Conservation (phyloP, 116 monocot genomes). For the Phalaenopsis hybrid region DNA sequence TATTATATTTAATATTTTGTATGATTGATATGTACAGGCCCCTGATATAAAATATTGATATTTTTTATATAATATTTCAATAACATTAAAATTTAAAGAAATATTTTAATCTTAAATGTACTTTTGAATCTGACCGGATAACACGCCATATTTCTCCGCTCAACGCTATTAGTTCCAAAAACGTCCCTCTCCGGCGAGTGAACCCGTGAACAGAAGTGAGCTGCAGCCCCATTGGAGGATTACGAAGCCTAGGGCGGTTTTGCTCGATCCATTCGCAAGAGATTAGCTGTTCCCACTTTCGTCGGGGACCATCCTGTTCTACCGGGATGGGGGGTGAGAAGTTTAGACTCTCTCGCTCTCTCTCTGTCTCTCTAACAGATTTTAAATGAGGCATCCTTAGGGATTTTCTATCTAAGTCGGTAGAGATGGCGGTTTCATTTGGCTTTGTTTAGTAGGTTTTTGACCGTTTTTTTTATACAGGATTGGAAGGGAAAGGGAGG, state of each 20-base stretch:
- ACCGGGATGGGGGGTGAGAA: conserved; percentile 1
- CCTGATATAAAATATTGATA: too few species aligned
- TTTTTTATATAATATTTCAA: too few species aligned
- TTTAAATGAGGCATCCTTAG: too few species aligned
- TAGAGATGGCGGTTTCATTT: not conserved
- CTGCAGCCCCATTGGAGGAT: not conserved
- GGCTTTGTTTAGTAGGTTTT: not conserved
- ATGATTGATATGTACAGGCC: too few species aligned
- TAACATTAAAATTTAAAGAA: too few species aligned
- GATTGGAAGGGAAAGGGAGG: not conserved
- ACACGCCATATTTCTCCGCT: too few species aligned
- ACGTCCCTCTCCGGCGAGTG: too few species aligned
- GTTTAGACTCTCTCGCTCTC: not conserved
- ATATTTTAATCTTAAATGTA: too few species aligned
- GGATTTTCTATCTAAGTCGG: not conserved
- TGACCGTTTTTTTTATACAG: not conserved
- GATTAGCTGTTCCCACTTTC: not conserved
- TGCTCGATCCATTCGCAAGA: not conserved
- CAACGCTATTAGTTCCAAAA: too few species aligned
- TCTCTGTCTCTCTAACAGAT: not conserved
- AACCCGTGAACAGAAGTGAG: too few species aligned
- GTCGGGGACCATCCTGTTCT: not conserved
- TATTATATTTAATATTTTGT: too few species aligned
- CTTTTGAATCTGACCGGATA: too few species aligned
- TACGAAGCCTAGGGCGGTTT: not conserved